These are phyloP conservation scores for Diplodia corticola DNA, from an alignment of 2,329 filamentous ascomycete species.

Conservation along the genomic window DNA sequence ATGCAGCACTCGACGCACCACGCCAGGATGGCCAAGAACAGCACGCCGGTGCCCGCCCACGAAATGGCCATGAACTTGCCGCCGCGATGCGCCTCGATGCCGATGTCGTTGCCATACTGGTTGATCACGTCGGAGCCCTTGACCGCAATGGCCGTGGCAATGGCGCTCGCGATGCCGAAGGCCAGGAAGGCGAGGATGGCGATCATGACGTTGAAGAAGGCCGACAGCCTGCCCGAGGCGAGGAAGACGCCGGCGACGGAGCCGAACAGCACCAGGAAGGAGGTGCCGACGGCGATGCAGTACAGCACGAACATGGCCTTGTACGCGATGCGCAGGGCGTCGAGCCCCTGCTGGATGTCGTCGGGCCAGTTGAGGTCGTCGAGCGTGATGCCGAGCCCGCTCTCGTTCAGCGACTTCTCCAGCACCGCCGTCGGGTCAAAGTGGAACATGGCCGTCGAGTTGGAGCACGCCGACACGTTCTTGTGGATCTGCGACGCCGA, in stretches of 20 bases:
- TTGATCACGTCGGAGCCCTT: constrained; percentile 57
- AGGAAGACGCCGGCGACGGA: constrained; percentile 48
- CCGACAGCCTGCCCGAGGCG: constrained; percentile 38
- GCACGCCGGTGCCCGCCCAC: constrained; percentile 56
- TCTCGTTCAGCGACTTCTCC: constrained; percentile 48
- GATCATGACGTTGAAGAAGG: constrained; percentile 53
- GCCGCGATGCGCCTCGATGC: constrained; percentile 53
- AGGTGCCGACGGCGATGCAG: constrained; percentile 56
- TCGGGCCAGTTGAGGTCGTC: constrained; percentile 58
- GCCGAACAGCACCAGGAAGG: constrained; percentile 52
- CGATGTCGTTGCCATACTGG: constrained; percentile 51
- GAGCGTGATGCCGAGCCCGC: constrained; percentile 46
- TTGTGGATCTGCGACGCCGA: constrained; percentile 44
- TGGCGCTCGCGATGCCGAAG: constrained; percentile 72
- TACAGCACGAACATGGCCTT: constrained; percentile 61
- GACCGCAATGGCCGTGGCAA: constrained; percentile 63
- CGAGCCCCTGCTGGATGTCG: constrained; percentile 56
- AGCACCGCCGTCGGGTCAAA: constrained; percentile 58
- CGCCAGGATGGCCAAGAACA: constrained; percentile 38
- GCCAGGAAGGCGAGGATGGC: constrained; percentile 55
- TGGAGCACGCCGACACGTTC: constrained; percentile 58
- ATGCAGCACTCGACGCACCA: constrained; percentile 37
- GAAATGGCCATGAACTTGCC: constrained; percentile 59
- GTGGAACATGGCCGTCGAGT: constrained; percentile 54
- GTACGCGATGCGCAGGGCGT: constrained; percentile 51